Evolutionary conservation across 768 basidiomycete genomes (phyloP), one percentile per base, ranked within the genome.

Genomic region (Tulasnella sp.): DNA sequence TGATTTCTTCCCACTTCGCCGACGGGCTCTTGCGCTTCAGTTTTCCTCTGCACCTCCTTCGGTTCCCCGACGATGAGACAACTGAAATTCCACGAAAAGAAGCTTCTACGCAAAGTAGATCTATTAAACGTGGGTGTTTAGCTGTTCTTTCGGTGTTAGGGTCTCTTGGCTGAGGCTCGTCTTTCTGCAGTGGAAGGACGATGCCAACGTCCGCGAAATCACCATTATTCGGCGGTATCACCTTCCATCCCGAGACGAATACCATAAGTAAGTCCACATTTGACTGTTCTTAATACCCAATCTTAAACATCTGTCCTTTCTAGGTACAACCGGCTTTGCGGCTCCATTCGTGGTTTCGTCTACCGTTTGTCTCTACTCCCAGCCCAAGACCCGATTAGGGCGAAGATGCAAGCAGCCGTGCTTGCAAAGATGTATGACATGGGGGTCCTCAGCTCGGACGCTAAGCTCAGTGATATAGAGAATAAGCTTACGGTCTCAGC

Each of bases 351-450:
- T 72, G 90, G 93, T 2, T 92, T 93, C 85, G 94, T 96, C 0
- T 96, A 98, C 86, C 91, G 95, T 31, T 85, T 98, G 72, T 93
- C 97, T 24, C 88, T 96, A 37, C 91, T 99, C 14, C 95, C 98
- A 1, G 88, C 94, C 0, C 91, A 95, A 83, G 97, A 99, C 86
- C 94, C 96, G 3, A 95, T 95, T 86, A 91, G 97, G 28, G 82
- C 91, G 6, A 90, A 92, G 79, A 95, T 94, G 91, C 94, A 99
- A 87, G 91, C 87, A 69, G 93, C 95, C 83, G 88, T 99, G 31
- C 91, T 99, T 77, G 93, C 94, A 81, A 99, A 98, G 86, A 91
- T 99, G 81, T 99, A 98, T 87, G 98, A 99, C 86, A 95, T 97
- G 89, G 98, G 97, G 80, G 91, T 99, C 78, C 90, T 99, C 81